Evolutionary conservation across 345 rosid genomes (phyloP).

Genomic region (Turnera subulata): DNA sequence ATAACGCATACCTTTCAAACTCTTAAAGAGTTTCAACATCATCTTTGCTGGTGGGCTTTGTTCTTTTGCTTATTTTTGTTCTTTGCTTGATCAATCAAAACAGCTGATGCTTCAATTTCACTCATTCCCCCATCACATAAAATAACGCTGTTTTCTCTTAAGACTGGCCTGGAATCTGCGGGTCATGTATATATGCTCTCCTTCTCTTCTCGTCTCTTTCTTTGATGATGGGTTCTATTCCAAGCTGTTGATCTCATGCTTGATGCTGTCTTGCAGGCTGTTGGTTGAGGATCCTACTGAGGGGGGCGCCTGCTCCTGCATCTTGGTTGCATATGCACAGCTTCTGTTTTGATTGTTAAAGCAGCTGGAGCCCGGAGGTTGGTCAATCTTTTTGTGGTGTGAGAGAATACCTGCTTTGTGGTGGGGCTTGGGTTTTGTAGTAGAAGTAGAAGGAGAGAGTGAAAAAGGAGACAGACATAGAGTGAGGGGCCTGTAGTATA

Average conservation of each 20-base stretch:
- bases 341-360: slow-evolving; percentile 10
- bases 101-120: slow-evolving; percentile 33
- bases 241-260: background rate
- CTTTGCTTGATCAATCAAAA: slow-evolving; percentile 38
- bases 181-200: slow-evolving; percentile 5
- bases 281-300: background rate
- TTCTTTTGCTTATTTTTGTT: slow-evolving; percentile 31
- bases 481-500: background rate
- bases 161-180: background rate
- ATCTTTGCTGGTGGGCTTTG: slow-evolving; percentile 32
- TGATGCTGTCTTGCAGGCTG: background rate
- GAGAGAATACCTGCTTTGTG: slow-evolving; percentile 21
- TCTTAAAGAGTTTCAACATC: slow-evolving; percentile 8
- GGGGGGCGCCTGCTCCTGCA: background rate
- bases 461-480: background rate
- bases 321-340: background rate
- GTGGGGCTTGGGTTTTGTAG: slow-evolving; percentile 28
- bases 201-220: background rate
- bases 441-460: slow-evolving; percentile 17
- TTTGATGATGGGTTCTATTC: background rate
- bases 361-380: slow-evolving; percentile 3
- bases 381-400: background rate
- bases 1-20: slow-evolving; percentile 28
- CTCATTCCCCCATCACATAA: slow-evolving; percentile 29
- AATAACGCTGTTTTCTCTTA: slow-evolving; percentile 17